Evolutionary conservation across 768 basidiomycete genomes (phyloP), one percentile per base, ranked within the genome.

Genomic region (Macrolepiota dolichaula): DNA sequence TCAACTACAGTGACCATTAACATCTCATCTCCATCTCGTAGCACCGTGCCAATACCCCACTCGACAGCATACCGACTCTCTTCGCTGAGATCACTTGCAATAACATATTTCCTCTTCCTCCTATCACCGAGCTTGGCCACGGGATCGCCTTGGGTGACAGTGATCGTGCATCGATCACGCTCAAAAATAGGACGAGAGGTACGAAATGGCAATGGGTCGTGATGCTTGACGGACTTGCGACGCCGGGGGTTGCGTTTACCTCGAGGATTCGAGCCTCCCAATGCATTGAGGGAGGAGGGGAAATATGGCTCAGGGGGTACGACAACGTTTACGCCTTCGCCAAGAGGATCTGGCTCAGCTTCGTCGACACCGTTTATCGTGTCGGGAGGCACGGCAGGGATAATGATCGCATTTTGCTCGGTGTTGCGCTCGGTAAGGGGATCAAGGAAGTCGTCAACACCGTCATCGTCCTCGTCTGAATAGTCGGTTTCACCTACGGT

Each of bases 31-130:
- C 96, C 96, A 73, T 98, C 95, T 63, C 95, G 78, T 62, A 97
- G 76, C 2, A 98, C 96, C 0, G 96, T 98, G 2, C 96, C 96
- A 57, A 98, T 96, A 10, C 92, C 94, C 97, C 96, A 99, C 72
- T 98, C 96, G 5, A 98, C 85, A 0, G 97, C 97, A 72, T 96
- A 99, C 36, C 89, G 81, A 73, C 87, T 89, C 76, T 99, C 96
- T 65, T 97, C 93, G 62, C 91, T 94, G 67, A 98, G 71, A 81
- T 99, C 97, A 69, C 94, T 97, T 4, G 95, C 91, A 22, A 98
- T 89, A 11, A 97, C 79, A 73, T 98, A 99, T 62, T 84, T 81
- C 65, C 84, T 79, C 64, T 83, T 80, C 69, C 84, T 83, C 6
- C 85, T 79, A 19, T 73, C 77, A 47, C 78, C 78, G 47, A 82